Conservation (phyloP, 2,329 filamentous ascomycete species). For the Westerdykella aurantiaca region DNA sequence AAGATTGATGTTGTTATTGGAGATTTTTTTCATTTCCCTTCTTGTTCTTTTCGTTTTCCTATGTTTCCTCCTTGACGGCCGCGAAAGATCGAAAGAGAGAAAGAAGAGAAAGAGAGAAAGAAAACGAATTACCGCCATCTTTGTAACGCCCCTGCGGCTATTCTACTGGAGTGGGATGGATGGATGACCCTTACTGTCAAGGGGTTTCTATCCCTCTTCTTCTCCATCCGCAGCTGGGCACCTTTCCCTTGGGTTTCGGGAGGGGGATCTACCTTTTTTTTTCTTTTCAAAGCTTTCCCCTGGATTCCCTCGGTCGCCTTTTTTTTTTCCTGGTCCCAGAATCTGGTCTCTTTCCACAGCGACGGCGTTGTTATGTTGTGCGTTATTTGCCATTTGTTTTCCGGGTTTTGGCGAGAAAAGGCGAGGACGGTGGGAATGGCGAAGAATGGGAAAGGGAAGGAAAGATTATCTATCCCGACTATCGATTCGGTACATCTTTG, state of each 20-base stretch:
- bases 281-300: too few species aligned
- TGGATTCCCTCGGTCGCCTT: background rate
- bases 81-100: background rate
- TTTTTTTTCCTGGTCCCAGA: too few species aligned
- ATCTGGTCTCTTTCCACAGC: conserved; percentile 10
- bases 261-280: conserved; percentile 1
- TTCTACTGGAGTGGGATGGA: too few species aligned
- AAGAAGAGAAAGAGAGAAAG: background rate
- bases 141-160: too few species aligned
- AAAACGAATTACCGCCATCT: too few species aligned
- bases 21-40: conserved; percentile 7
- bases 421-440: background rate
- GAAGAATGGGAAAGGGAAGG: background rate
- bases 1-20: background rate
- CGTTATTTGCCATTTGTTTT: conserved; percentile 11
- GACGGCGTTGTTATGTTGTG: conserved; percentile 17
- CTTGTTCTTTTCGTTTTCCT: conserved; percentile 7
- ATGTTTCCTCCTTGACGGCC: conserved; percentile 10
- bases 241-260: background rate
- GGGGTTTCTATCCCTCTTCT: too few species aligned
- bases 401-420: background rate
- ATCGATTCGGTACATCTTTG: background rate
- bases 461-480: conserved; percentile 2
- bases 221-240: conserved; percentile 6
- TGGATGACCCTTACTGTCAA: conserved; percentile 1